Evolutionary conservation across 2,329 filamentous ascomycete genomes (phyloP), one percentile per base, ranked within the genome.

Genomic region (Pezicula rhizophila): DNA sequence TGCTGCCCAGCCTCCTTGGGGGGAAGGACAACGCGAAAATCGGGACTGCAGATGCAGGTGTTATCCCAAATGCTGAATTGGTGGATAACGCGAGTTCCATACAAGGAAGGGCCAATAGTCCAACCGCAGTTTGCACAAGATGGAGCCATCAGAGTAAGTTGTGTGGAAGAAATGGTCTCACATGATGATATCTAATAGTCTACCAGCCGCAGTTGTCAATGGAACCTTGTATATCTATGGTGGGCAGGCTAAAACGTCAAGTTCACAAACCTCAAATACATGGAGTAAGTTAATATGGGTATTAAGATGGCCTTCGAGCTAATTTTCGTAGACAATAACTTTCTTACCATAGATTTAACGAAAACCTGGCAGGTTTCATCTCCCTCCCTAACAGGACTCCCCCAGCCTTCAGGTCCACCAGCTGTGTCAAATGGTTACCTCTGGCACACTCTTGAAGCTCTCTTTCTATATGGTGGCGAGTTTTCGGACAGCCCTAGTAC

Each of bases 141-240:
- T 88, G 82, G 82, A 77, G 77, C 15, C 78, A 82, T 46, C 83
- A 87, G 66, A 77, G 79, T 73, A 57, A 61, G 68, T 59, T 38
- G n/a, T 23, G n/a, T 25, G 17, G 12, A 35, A 8, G 39, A 33
- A 20, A 17, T 23, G 33, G 23, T 23, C 26, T 8, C 43, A 2
- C 10, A 5, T 15, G 42, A 5, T 15, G 42, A 37, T n/a, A 38
- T 28, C 20, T 48, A 34, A 56, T 25, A 47, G 60, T 41, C 59
- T 50, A 48, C 23, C 54, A 54, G 79, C 74, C 52, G 80, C 87
- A 3, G 63, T 86, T 33, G 74, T 91, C 14, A 89, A 89, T 55
- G 86, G 85, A 12, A 90, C 85, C 0, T 61, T 90, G 3, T 91
- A 88, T 62, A 77, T 89, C 47, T 91, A 89, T 57, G 87, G 87